Evolutionary conservation across 1,284 basidiomycete species (phyloP), one percentile per base, ranked within the genome.

Genomic region (Mrakiaceae sp.): DNA sequence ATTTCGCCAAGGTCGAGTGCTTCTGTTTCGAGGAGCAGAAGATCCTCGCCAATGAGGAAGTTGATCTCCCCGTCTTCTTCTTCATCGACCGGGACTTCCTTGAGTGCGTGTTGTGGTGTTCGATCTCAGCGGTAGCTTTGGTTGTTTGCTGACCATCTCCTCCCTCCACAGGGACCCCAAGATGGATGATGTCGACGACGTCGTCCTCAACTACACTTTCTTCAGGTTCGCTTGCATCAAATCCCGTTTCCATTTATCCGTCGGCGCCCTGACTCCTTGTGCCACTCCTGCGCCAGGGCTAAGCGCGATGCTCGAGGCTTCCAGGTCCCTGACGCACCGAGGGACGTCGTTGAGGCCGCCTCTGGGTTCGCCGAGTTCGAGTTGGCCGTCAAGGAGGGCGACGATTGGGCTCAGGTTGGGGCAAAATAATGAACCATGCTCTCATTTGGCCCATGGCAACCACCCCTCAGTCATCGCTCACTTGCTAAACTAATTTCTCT

Each of bases 1-100:
- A 98, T 76, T 99, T 99, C 74, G 91, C 94, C 65, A 99, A 99
- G 79, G 93, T 98, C 7, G 96, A 99, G 76, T 99, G 96, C 71
- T 99, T 99, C 80, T 99, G 96, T 78, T 98, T 98, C 71, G 96
- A 99, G 76, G 96, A 98, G 75, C 96, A 99, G 77, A 90, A 87
- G 71, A 83, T 99, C 16, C 79, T 97, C 39, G 94, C 95, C 0
- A 87, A 88, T 39, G 96, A 98, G 77, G 94, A 98, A 76, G 90
- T 99, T 16, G 96, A 99, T 77, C 88, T 98, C 82, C 96, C 96
- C 14, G 82, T 99, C 43, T 84, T 98, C 68, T 99, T 98, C 81
- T 99, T 99, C 79, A 95, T 98, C 70, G 96, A 99, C 79, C 87
- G 89, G 67, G 96, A 98, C 73, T 85, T 97, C 66, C 79, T 95